A percentile compares a stretch with the other conserved stretches of the same genome.
These are phyloP conservation scores for Meredithiella fracta DNA, from an alignment of 2,329 filamentous ascomycete species.

Conservation along the genomic window DNA sequence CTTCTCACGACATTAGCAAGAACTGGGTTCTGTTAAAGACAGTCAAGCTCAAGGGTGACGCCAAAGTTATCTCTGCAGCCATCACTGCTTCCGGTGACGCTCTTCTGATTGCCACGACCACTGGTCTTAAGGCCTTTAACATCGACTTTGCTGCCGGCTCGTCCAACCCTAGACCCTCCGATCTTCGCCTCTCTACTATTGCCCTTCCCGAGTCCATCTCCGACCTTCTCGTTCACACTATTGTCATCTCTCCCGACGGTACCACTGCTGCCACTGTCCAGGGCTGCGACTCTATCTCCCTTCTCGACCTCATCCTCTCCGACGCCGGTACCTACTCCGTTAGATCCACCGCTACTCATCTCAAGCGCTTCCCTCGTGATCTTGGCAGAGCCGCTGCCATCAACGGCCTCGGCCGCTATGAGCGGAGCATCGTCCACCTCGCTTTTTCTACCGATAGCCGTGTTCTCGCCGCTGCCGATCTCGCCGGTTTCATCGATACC, in stretches of 20 bases:
- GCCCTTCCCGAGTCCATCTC: slow-evolving; percentile 41
- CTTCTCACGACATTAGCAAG: slow-evolving; percentile 27
- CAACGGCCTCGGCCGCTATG: slow-evolving; percentile 58
- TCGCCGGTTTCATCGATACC: slow-evolving; percentile 73
- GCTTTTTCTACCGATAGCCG: slow-evolving; percentile 68
- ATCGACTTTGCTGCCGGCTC: slow-evolving; percentile 6
- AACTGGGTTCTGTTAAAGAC: slow-evolving; percentile 52
- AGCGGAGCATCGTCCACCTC: slow-evolving; percentile 55
- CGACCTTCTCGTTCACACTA: slow-evolving; percentile 46
- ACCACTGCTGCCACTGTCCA: slow-evolving; percentile 53
- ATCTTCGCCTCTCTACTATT: slow-evolving; percentile 55
- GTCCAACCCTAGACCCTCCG: slow-evolving; percentile 27
- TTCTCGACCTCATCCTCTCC: slow-evolving; percentile 29
- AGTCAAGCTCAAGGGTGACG: slow-evolving; percentile 55
- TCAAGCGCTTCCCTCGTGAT: slow-evolving; percentile 36
- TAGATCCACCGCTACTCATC: slow-evolving; percentile 27
- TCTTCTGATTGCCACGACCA: slow-evolving; percentile 58
- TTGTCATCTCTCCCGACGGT: slow-evolving; percentile 53
- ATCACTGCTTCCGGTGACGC: slow-evolving; percentile 57
- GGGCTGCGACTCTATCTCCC: slow-evolving; percentile 39
- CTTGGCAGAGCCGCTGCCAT: slow-evolving; percentile 39
- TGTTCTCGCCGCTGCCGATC: slow-evolving; percentile 62
- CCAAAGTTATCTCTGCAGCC: slow-evolving; percentile 61
- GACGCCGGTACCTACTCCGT: slow-evolving; percentile 15
- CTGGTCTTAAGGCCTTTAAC: slow-evolving; percentile 62